A percentile compares a stretch with the other conserved stretches of the same genome.
phyloP scores from a whole-genome alignment of 169 alveolate genomes.

The Toxoplasma gondii region DNA sequence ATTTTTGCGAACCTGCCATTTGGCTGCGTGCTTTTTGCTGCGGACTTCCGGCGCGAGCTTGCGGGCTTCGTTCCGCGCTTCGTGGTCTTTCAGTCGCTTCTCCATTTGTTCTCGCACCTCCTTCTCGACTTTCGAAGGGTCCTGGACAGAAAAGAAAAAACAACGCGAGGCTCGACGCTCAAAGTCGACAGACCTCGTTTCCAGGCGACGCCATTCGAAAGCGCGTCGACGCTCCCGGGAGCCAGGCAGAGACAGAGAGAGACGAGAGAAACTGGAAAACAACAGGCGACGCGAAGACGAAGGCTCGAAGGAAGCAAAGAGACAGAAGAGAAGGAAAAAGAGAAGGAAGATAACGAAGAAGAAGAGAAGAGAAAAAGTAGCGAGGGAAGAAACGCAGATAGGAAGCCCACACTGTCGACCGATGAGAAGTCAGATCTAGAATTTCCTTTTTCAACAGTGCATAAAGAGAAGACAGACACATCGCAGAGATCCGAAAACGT shows the following conservation, averaged over 20 bases:
- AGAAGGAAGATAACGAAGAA: background rate
- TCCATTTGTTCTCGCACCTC: constrained; percentile 87
- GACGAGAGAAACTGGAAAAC: background rate
- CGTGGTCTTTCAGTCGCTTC: constrained; percentile 86
- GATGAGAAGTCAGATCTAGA: background rate
- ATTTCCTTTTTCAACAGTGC: background rate
- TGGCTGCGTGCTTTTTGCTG: constrained; percentile 81
- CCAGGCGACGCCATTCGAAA: background rate
- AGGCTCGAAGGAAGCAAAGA: background rate
- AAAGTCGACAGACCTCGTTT: too few species aligned
- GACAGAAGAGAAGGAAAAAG: background rate
- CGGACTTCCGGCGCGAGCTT: constrained; percentile 82
- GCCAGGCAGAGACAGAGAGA: background rate
- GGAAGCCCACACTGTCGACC: too few species aligned
- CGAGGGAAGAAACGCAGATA: background rate
- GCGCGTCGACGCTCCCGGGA: background rate
- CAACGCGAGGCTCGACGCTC: background rate
- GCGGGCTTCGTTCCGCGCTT: constrained; percentile 80
- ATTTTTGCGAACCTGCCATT: constrained; percentile 79
- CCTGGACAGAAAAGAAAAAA: constrained; percentile 44
- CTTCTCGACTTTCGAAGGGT: constrained; percentile 87
- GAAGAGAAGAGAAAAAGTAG: background rate
- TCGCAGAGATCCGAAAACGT: background rate
- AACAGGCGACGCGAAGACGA: background rate
- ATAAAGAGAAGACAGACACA: background rate